These are phyloP conservation scores for Aspergillus tamarii DNA, from an alignment of 2,329 filamentous ascomycete genomes.

Conservation along the genomic window DNA sequence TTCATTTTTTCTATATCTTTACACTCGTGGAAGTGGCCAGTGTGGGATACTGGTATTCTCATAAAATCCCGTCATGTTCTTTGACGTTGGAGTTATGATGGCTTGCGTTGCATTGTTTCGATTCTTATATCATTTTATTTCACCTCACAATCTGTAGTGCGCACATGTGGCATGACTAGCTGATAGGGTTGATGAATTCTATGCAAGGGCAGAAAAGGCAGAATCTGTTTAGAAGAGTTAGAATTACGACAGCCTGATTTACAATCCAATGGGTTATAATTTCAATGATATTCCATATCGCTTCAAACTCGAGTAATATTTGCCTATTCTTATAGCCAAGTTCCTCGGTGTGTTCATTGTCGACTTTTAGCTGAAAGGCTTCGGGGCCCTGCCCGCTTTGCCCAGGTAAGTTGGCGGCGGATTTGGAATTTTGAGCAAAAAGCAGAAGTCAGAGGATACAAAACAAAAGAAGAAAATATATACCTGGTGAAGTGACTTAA, in stretches of 20 bases:
- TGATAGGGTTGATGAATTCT: slow-evolving; percentile 31
- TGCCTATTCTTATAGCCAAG: background rate
- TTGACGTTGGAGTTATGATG: slow-evolving; percentile 44
- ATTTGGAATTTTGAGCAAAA: background rate
- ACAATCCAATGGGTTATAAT: slow-evolving; percentile 1
- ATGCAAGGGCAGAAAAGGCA: slow-evolving; percentile 13
- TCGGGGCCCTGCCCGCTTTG: no score
- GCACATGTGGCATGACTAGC: slow-evolving; percentile 37
- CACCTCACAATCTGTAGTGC: slow-evolving; percentile 32
- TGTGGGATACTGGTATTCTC: slow-evolving; percentile 24
- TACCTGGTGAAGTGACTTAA: background rate
- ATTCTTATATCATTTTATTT: slow-evolving; percentile 32
- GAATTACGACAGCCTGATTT: slow-evolving; percentile 1
- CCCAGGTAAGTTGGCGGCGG: no score
- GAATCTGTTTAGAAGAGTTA: slow-evolving; percentile 4
- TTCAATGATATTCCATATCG: background rate
- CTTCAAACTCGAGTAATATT: background rate
- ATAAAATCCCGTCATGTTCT: slow-evolving; percentile 35
- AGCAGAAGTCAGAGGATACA: background rate
- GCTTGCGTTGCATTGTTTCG: slow-evolving; percentile 31
- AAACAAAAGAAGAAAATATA: background rate
- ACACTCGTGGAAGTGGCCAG: slow-evolving; percentile 16
- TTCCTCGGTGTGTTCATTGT: background rate
- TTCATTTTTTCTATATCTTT: slow-evolving; percentile 18
- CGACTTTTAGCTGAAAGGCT: background rate